Evolutionary conservation across 1,284 basidiomycete genomes (phyloP).

Genomic region (Athelia sp.): DNA sequence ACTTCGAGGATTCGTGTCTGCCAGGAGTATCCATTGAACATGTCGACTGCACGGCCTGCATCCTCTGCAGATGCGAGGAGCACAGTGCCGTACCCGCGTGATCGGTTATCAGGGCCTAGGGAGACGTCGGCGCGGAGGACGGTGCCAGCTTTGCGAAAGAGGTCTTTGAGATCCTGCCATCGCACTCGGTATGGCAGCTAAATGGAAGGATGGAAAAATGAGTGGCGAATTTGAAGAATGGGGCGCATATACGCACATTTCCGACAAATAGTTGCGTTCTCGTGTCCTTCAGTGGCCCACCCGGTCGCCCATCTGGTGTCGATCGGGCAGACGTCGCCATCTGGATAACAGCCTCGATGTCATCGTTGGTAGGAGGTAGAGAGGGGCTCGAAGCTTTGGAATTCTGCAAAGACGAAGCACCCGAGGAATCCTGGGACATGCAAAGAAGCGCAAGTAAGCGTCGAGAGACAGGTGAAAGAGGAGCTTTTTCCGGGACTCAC

Average conservation of each 20-base stretch:
- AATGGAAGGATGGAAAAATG: slow-evolving; percentile 9
- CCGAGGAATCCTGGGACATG: background rate
- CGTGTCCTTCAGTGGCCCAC: slow-evolving; percentile 62
- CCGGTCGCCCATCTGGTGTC: slow-evolving; percentile 37
- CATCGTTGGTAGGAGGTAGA: slow-evolving; percentile 56
- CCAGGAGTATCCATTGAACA: slow-evolving; percentile 91
- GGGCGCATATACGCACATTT: slow-evolving; percentile 52
- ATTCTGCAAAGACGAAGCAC: background rate
- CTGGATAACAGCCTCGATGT: slow-evolving; percentile 79
- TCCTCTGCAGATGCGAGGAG: slow-evolving; percentile 89
- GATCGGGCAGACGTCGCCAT: slow-evolving; percentile 59
- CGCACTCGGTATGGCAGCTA: slow-evolving; percentile 89
- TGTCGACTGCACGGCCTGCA: slow-evolving; percentile 83
- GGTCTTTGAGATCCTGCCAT: slow-evolving; percentile 98
- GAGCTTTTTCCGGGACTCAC: background rate
- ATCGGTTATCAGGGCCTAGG: slow-evolving; percentile 88
- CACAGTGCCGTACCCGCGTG: slow-evolving; percentile 90
- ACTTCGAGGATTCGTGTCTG: slow-evolving; percentile 89
- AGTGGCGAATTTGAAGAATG: slow-evolving; percentile 1
- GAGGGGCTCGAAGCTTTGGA: background rate
- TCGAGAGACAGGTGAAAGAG: background rate
- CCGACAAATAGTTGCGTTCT: slow-evolving; percentile 88
- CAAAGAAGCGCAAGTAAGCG: too few species aligned
- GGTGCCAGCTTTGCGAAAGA: slow-evolving; percentile 92
- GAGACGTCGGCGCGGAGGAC: slow-evolving; percentile 94